Evolutionary conservation across 768 basidiomycete species (phyloP), one percentile per base, ranked within the genome.

Genomic region (Boletus tylopilopsis): DNA sequence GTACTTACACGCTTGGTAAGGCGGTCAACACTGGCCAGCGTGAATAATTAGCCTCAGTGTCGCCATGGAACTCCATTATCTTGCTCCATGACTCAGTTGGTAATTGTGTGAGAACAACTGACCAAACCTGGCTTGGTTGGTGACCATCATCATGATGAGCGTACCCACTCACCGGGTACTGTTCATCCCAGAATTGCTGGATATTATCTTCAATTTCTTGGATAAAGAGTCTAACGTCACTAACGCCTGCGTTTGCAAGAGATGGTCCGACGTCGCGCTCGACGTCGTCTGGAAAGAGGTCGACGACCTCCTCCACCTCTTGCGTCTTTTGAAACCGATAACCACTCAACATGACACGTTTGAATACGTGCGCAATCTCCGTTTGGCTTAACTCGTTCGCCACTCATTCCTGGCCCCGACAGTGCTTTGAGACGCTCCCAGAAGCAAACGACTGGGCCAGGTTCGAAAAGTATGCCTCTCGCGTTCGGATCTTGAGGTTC

Each of bases 261-360:
- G 51, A 40, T 86, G 84, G 84, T 79, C 77, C 2, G 73, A 78
- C 11, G 64, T 79, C 22, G 79, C 81, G 1, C 63, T 85, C 47
- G 77, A 83, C 57, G 57, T 68, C n/a, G 60, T 85, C 0, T 86
- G 84, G 84, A 71, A 66, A 45, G 73, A 81, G 2, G 74, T 84
- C 7, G 64, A 71, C 43, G 71, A 77, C 51, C 61, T 80, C 1
- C 45, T 64, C 25, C 68, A 65, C 10, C 68, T 85, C 8, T 77
- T 85, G 53, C 56, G 62, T 12, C 49, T 82, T 5, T 71, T 85
- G 10, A 73, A 73, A 11, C 79, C 81, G 0, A 66, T 81, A 47
- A 52, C 59, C 12, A 54, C 36, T 6, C 49, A 51, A 13, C 51
- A 61, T 8, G 43, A 40, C 25, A 9, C 30, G 34, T 40, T 39